phyloP scores from a whole-genome alignment of 129 eudicot genomes.

The Logfia minima region DNA sequence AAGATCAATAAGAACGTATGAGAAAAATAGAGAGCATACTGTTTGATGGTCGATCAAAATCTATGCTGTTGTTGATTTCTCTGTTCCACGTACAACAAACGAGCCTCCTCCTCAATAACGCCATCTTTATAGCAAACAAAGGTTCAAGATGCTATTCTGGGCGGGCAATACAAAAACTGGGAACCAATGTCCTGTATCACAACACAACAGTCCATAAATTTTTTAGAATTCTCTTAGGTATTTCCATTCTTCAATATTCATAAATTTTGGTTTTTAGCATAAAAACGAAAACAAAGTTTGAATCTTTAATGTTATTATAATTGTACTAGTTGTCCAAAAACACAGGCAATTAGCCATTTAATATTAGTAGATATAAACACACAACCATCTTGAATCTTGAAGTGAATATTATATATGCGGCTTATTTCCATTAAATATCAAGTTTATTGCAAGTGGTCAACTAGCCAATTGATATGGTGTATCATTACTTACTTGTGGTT shows the following conservation, averaged over 20 bases:
- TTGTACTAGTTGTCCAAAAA: neutral
- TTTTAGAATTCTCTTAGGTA: slow-evolving; percentile 17
- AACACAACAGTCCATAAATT: slow-evolving; percentile 16
- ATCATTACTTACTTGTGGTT: neutral
- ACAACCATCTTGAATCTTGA: neutral
- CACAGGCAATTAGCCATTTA: slow-evolving; percentile 6
- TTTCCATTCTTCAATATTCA: slow-evolving; percentile 7
- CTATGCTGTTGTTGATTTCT: slow-evolving; percentile 60
- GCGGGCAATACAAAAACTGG: slow-evolving; percentile 23
- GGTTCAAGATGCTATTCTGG: slow-evolving; percentile 29
- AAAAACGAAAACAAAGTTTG: neutral
- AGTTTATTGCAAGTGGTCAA: neutral
- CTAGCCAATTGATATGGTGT: neutral
- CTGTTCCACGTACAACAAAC: slow-evolving; percentile 75
- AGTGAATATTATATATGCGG: no score
- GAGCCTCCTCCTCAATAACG: slow-evolving; percentile 61
- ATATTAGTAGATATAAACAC: neutral
- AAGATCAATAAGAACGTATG: neutral
- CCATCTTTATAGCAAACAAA: slow-evolving; percentile 28
- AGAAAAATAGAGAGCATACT: slow-evolving; percentile 36
- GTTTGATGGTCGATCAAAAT: slow-evolving; percentile 69
- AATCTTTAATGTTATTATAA: neutral
- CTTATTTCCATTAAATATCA: neutral
- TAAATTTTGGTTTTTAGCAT: slow-evolving; percentile 12
- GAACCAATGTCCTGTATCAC: slow-evolving; percentile 21